Evolutionary conservation across 768 basidiomycete genomes (phyloP).

Genomic region (Kwoniella pini): DNA sequence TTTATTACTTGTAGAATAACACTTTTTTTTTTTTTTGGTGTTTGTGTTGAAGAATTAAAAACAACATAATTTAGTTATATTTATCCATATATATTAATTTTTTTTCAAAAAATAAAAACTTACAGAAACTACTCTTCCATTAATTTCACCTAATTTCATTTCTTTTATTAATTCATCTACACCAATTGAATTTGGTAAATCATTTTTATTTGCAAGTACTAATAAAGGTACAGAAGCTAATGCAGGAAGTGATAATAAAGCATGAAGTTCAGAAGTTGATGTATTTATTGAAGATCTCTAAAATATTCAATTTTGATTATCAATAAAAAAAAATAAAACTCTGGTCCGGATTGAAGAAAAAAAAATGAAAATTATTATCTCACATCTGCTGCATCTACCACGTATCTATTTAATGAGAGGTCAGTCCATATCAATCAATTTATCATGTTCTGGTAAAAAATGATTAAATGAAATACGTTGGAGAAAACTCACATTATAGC

Average conservation of each 20-base stretch:
- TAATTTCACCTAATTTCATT: constrained; percentile 60
- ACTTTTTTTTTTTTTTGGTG: too few relatives aligned
- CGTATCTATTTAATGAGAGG: constrained; percentile 68
- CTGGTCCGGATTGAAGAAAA: too few relatives aligned
- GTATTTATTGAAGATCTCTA: constrained; percentile 38
- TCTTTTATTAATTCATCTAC: constrained; percentile 81
- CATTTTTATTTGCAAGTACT: constrained; percentile 85
- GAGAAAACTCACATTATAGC: constrained; percentile 74
- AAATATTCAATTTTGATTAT: too few relatives aligned
- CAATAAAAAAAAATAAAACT: too few relatives aligned
- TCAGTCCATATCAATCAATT: constrained; percentile 21
- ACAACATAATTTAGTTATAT: neutral
- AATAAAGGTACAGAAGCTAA: constrained; percentile 39
- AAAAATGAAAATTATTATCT: constrained; percentile 43
- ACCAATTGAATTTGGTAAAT: constrained; percentile 70
- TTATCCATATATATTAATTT: too few relatives aligned
- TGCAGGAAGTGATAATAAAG: constrained; percentile 42
- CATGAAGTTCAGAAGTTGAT: constrained; percentile 47
- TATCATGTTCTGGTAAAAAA: too few relatives aligned
- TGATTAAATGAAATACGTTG: too few relatives aligned
- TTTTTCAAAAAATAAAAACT: too few relatives aligned
- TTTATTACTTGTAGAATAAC: constrained; percentile 75
- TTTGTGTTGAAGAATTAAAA: too few relatives aligned
- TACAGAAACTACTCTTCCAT: constrained; percentile 48
- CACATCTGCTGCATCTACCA: constrained; percentile 89